Conservation (phyloP, 2,329 filamentous ascomycete species). For the Venturia nashicola region DNA sequence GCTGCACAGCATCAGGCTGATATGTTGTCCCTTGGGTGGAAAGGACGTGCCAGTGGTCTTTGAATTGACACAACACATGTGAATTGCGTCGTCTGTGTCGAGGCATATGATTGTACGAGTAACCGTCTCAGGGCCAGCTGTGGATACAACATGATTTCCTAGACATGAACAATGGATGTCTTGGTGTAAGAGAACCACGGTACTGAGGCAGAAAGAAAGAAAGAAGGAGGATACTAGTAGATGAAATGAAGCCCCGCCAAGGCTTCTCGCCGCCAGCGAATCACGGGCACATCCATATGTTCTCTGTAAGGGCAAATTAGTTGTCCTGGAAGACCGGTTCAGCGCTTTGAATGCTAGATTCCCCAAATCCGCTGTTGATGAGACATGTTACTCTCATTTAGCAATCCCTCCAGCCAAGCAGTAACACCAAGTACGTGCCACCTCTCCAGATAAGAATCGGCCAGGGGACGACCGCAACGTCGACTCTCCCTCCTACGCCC, state of each 20-base stretch:
- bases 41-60: too few relatives aligned
- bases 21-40: background rate
- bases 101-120: too few relatives aligned
- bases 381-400: conserved; percentile 6
- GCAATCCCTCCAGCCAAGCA: background rate
- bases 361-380: background rate
- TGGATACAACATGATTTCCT: too few relatives aligned
- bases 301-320: background rate
- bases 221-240: background rate
- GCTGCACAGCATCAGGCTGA: background rate
- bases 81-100: too few relatives aligned
- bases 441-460: background rate
- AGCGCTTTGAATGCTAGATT: background rate
- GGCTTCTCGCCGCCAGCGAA: background rate
- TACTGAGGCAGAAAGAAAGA: too few relatives aligned
- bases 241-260: background rate
- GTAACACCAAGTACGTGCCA: background rate
- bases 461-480: background rate
- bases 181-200: too few relatives aligned
- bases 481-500: background rate
- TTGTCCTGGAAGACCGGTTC: background rate
- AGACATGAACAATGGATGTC: background rate
- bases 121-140: too few relatives aligned
- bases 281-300: background rate
- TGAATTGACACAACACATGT: too few relatives aligned